Conservation (phyloP, 1,139 yeast species). For the Saccharomyces hybrid region DNA sequence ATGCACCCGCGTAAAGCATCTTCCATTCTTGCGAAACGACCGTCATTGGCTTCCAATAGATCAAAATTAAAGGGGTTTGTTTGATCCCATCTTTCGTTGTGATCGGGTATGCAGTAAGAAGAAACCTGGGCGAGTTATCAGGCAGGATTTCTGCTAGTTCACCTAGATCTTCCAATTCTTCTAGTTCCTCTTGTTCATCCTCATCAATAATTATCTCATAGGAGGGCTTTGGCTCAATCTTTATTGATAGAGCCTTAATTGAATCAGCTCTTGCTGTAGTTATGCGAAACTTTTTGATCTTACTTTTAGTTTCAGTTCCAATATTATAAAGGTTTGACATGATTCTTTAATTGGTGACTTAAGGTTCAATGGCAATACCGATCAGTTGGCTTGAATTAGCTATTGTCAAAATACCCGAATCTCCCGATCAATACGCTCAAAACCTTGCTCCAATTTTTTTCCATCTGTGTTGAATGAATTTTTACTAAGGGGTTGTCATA, state of each 20-base stretch:
- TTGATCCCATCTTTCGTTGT: slow-evolving; percentile 63
- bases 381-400: neutral
- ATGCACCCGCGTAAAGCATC: slow-evolving; percentile 87
- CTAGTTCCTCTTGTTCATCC: slow-evolving; percentile 37
- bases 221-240: slow-evolving; percentile 40
- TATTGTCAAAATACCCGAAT: too few species aligned
- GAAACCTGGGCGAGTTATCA: slow-evolving; percentile 69
- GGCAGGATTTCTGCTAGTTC: slow-evolving; percentile 71
- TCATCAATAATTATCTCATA: slow-evolving; percentile 49
- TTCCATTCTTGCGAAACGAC: slow-evolving; percentile 61
- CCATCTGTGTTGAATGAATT: neutral
- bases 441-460: neutral
- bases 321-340: slow-evolving; percentile 46
- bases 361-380: neutral
- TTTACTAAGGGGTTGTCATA: too few species aligned
- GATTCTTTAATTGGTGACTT: neutral
- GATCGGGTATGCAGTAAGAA: slow-evolving; percentile 72
- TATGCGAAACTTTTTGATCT: slow-evolving; percentile 63
- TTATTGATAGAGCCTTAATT: slow-evolving; percentile 54
- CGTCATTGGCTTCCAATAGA: slow-evolving; percentile 83
- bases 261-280: slow-evolving; percentile 57
- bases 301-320: slow-evolving; percentile 55
- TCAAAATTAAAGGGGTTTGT: slow-evolving; percentile 63
- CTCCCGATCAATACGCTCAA: neutral
- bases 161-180: slow-evolving; percentile 35